These are phyloP conservation scores for Diospyros kaki DNA, from an alignment of 148 eudicot species.

Conservation along the genomic window DNA sequence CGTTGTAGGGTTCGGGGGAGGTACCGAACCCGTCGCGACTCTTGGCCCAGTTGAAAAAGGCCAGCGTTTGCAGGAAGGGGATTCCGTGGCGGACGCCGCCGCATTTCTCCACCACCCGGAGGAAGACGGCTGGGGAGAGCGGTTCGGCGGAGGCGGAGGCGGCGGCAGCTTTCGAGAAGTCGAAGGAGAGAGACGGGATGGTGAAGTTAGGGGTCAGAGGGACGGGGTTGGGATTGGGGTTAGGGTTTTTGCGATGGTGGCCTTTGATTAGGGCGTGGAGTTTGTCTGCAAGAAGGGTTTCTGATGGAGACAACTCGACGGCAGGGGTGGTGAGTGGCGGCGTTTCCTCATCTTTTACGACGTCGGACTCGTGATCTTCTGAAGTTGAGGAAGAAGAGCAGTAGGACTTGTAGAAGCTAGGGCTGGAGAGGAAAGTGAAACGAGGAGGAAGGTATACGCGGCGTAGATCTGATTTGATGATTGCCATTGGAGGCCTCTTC, in stretches of 20 bases:
- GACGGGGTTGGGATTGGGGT: slow-evolving; percentile 19
- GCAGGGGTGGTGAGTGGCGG: neutral
- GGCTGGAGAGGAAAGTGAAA: slow-evolving; percentile 22
- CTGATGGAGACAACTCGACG: slow-evolving; percentile 29
- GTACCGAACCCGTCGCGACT: neutral
- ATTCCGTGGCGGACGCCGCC: slow-evolving; percentile 61
- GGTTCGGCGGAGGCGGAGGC: slow-evolving; percentile 17
- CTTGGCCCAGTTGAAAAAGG: slow-evolving; percentile 81
- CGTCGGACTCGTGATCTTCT: slow-evolving; percentile 8
- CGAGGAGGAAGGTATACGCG: neutral
- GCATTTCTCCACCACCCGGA: slow-evolving; percentile 48
- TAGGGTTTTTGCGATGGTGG: slow-evolving; percentile 66
- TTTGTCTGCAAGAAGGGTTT: slow-evolving; percentile 36
- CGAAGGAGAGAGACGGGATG: slow-evolving; percentile 40
- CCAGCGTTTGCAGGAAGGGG: slow-evolving; percentile 64
- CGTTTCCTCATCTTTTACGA: slow-evolving; percentile 9
- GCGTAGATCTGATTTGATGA: slow-evolving; percentile 23
- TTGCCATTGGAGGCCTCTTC: slow-evolving; percentile 27
- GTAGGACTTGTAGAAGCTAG: slow-evolving; percentile 28
- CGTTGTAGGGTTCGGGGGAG: slow-evolving; percentile 34
- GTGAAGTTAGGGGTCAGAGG: slow-evolving; percentile 32
- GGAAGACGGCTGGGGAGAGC: slow-evolving; percentile 40
- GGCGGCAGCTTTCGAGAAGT: slow-evolving; percentile 31
- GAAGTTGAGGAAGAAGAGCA: slow-evolving; percentile 23
- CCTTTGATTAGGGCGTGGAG: slow-evolving; percentile 57